Evolutionary conservation across 1,139 yeast species (phyloP).

Genomic region (Candida mesenterica): DNA sequence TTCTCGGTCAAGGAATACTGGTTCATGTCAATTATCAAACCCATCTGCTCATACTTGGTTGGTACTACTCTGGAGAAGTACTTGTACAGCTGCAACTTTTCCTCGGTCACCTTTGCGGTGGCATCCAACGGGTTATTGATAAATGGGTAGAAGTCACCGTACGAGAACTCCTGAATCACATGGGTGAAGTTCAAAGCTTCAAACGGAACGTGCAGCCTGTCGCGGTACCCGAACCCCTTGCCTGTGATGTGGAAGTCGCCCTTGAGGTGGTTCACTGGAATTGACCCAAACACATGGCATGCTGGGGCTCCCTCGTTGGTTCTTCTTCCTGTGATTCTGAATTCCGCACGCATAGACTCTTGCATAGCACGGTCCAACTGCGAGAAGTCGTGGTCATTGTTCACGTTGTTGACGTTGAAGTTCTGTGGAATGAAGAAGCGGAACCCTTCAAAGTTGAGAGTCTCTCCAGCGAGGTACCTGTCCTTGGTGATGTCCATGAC

Average conservation of each 20-base stretch:
- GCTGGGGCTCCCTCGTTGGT: conserved; percentile 62
- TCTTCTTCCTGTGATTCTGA: conserved; percentile 40
- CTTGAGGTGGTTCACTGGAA: conserved; percentile 81
- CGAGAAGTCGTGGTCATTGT: conserved; percentile 55
- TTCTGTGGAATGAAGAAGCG: conserved; percentile 52
- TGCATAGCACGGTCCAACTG: conserved; percentile 64
- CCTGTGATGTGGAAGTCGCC: conserved; percentile 89
- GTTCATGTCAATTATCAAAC: conserved; percentile 72
- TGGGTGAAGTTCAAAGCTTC: conserved; percentile 76
- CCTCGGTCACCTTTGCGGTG: conserved; percentile 56
- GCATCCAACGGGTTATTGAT: conserved; percentile 83
- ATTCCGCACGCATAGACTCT: conserved; percentile 65
- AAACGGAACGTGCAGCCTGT: conserved; percentile 42
- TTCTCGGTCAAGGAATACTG: conserved; percentile 81
- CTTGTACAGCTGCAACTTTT: conserved; percentile 47
- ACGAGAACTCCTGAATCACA: conserved; percentile 81
- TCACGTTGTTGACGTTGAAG: conserved; percentile 42
- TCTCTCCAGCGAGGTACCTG: conserved; percentile 71
- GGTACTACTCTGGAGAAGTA: conserved; percentile 85
- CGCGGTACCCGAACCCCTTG: conserved; percentile 61
- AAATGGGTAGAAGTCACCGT: conserved; percentile 86
- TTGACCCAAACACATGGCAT: conserved; percentile 83
- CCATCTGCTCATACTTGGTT: conserved; percentile 69
- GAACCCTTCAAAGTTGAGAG: conserved; percentile 65
- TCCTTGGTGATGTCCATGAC: conserved; percentile 80